Evolutionary conservation across 2,329 filamentous ascomycete species (phyloP).

Genomic region (Zalaria obscura): DNA sequence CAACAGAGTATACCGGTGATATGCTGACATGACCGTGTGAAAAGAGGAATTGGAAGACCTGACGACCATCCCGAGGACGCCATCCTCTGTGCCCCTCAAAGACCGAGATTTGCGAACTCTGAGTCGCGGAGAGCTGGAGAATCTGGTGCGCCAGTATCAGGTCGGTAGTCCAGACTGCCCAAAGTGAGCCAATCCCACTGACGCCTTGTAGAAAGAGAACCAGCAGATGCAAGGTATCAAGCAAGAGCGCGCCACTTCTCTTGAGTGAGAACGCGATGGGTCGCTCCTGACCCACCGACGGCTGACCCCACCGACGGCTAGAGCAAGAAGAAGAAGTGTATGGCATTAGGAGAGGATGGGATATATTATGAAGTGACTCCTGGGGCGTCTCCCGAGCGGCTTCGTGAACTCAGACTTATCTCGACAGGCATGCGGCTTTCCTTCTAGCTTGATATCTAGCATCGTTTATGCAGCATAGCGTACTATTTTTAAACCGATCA

Average conservation of each 20-base stretch:
- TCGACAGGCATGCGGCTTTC: no score
- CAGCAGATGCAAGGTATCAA: background rate
- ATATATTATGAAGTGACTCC: no score
- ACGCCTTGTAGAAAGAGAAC: background rate
- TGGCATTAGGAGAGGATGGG: no score
- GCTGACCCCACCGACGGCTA: no score
- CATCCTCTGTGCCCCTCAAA: conserved; percentile 8
- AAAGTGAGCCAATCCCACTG: background rate
- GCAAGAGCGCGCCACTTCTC: background rate
- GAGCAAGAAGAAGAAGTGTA: no score
- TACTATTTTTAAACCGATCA: no score
- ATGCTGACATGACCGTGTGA: background rate
- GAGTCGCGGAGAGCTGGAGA: conserved; percentile 5
- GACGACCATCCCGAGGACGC: conserved; percentile 11
- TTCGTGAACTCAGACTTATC: no score
- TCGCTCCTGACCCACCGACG: no score
- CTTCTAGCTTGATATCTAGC: no score
- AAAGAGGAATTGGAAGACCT: conserved; percentile 8
- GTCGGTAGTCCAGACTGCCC: background rate
- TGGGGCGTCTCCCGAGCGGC: no score
- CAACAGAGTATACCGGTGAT: background rate
- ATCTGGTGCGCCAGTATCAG: conserved; percentile 1
- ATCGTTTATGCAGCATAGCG: no score
- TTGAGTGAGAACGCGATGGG: no score
- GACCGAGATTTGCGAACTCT: conserved; percentile 6